Conservation (phyloP, 345 rosid species). For the Brassica cretica region DNA sequence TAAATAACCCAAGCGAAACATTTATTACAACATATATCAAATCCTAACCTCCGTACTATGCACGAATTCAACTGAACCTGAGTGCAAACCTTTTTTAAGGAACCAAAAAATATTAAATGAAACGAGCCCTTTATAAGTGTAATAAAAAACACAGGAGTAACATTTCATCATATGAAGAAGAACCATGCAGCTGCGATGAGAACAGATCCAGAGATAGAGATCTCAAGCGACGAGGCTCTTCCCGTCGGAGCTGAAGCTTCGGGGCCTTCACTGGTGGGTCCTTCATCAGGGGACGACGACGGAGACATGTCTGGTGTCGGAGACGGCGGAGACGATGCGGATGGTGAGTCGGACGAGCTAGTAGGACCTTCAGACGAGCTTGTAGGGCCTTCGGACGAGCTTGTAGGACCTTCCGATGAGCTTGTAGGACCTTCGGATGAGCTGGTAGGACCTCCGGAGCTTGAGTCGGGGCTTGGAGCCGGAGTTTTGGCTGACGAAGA, state of each 20-base stretch:
- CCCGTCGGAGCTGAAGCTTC: constrained; percentile 14
- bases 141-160: not conserved
- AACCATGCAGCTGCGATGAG: constrained; percentile 29
- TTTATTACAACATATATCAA: constrained; percentile 15
- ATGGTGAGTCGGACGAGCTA: constrained; percentile 32
- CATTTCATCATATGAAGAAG: constrained; percentile 32
- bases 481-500: constrained; percentile 29
- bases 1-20: constrained; percentile 21
- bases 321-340: constrained; percentile 38
- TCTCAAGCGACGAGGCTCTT: constrained; percentile 25
- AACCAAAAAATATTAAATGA: not conserved
- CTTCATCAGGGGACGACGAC: not conserved
- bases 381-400: constrained; percentile 20
- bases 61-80: constrained; percentile 22
- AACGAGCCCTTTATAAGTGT: constrained; percentile 4
- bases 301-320: constrained; percentile 41
- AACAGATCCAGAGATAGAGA: constrained; percentile 17
- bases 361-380: constrained; percentile 15
- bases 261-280: constrained; percentile 22
- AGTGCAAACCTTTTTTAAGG: not conserved
- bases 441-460: constrained; percentile 10
- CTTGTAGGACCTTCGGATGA: not conserved
- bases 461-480: constrained; percentile 38
- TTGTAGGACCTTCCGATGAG: constrained; percentile 27
- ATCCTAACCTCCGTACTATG: constrained; percentile 28